Evolutionary conservation across 2,329 filamentous ascomycete genomes (phyloP).

Genomic region (Blastomyces parvus): DNA sequence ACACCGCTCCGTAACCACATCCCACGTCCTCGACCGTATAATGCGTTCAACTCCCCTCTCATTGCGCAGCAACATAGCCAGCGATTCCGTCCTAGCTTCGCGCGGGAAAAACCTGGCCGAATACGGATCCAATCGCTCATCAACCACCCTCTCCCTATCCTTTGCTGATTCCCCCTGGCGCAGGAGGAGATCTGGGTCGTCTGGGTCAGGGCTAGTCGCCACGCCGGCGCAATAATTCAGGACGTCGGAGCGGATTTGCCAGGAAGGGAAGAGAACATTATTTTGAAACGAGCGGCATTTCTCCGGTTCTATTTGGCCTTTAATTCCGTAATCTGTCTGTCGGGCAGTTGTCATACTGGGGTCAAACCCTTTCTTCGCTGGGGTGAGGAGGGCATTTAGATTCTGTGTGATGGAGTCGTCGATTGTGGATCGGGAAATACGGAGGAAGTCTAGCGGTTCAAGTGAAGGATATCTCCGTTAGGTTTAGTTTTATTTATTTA

Average conservation of each 20-base stretch:
- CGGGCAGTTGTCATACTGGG: slow-evolving; percentile 63
- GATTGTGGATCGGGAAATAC: slow-evolving; percentile 69
- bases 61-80: slow-evolving; percentile 61
- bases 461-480: not conserved
- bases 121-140: slow-evolving; percentile 89
- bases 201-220: slow-evolving; percentile 74
- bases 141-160: slow-evolving; percentile 63
- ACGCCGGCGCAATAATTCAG: slow-evolving; percentile 83
- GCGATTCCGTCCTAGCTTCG: slow-evolving; percentile 68
- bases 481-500: not conserved
- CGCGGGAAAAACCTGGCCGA: slow-evolving; percentile 63
- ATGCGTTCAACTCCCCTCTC: slow-evolving; percentile 68
- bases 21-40: slow-evolving; percentile 73
- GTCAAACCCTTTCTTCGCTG: slow-evolving; percentile 63
- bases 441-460: slow-evolving; percentile 65
- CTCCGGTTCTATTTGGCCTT: slow-evolving; percentile 47
- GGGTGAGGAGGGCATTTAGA: slow-evolving; percentile 78
- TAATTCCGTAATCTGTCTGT: slow-evolving; percentile 41
- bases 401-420: slow-evolving; percentile 93
- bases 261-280: slow-evolving; percentile 73
- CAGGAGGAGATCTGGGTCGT: slow-evolving; percentile 67
- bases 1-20: slow-evolving; percentile 66
- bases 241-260: slow-evolving; percentile 74
- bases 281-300: slow-evolving; percentile 67
- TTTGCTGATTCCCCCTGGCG: slow-evolving; percentile 60